Percentiles rank a stretch among this genome's conserved stretches.
These are phyloP conservation scores for Kalaharituber pfeilii DNA, from an alignment of 2,329 filamentous ascomycete species.

Conservation along the genomic window DNA sequence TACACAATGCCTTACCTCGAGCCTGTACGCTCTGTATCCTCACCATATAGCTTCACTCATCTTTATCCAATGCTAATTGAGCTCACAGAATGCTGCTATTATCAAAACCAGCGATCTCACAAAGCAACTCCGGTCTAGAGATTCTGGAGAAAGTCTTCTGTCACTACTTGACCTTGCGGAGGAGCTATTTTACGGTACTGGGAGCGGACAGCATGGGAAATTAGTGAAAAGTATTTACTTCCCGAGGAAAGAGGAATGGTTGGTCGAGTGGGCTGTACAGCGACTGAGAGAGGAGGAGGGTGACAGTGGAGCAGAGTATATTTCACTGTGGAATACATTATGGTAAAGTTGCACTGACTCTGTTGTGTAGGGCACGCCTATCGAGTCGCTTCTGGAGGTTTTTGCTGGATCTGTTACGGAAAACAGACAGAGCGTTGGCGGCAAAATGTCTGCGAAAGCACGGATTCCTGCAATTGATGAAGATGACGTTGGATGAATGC, in stretches of 20 bases:
- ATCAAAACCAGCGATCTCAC: background rate
- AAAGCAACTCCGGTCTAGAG: background rate
- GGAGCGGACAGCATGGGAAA: no score
- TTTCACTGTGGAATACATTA: background rate
- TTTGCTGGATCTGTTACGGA: constrained; percentile 9
- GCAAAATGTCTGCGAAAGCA: constrained; percentile 13
- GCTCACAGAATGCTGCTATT: background rate
- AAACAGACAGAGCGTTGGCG: constrained; percentile 1
- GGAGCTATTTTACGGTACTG: background rate
- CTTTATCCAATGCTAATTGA: background rate
- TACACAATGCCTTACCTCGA: background rate
- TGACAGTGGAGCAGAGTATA: constrained; percentile 1
- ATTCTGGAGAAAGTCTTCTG: background rate
- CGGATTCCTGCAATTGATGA: constrained; percentile 12
- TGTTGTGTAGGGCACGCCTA: constrained; percentile 9
- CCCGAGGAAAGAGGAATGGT: constrained; percentile 17
- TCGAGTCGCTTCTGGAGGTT: constrained; percentile 13
- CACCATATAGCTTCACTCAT: background rate
- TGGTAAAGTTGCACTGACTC: constrained; percentile 1
- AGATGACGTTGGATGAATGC: constrained; percentile 8
- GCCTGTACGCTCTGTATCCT: background rate
- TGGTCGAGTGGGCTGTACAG: constrained; percentile 17
- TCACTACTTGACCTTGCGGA: background rate
- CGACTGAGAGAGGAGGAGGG: constrained; percentile 13
- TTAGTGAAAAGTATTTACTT: constrained; percentile 11